Percentiles rank a stretch among this genome's conserved stretches.
Evolutionary conservation across 139 green algal species (phyloP).

Genomic region (Marvania coccoides): DNA sequence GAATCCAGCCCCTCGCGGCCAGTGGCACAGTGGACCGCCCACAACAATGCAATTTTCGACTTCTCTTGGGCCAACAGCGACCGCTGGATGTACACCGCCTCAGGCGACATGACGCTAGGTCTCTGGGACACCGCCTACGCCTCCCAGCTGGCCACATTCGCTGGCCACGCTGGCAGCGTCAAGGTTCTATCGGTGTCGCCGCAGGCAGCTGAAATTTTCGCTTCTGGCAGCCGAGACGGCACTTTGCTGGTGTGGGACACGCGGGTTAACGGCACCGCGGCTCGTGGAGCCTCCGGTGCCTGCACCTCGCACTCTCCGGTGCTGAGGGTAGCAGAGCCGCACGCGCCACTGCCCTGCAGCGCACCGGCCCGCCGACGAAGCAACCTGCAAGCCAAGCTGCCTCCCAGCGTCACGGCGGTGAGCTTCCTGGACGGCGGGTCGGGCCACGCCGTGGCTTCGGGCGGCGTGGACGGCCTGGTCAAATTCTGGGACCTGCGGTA

Average conservation of each 20-base stretch:
- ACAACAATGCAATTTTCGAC: conserved; percentile 80
- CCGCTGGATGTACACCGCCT: conserved; percentile 56
- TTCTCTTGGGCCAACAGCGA: conserved; percentile 63
- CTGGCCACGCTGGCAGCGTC: conserved; percentile 60
- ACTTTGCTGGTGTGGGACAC: conserved; percentile 66
- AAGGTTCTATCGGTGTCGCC: conserved; percentile 47
- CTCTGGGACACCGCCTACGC: conserved; percentile 58
- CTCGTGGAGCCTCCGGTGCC: not conserved
- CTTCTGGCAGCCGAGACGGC: conserved; percentile 61
- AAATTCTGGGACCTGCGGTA: conserved; percentile 65
- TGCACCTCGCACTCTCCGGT: conserved; percentile 1
- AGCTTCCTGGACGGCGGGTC: conserved; percentile 39
- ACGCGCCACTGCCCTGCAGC: too few relatives aligned
- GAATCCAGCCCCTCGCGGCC: conserved; percentile 17
- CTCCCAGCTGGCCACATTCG: conserved; percentile 24
- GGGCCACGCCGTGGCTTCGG: conserved; percentile 36
- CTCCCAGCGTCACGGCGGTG: conserved; percentile 48
- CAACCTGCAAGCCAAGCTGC: too few relatives aligned
- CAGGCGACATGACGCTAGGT: conserved; percentile 56
- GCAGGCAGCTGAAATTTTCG: conserved; percentile 46
- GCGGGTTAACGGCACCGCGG: not conserved
- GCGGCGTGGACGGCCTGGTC: conserved; percentile 52
- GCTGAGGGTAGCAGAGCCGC: too few relatives aligned
- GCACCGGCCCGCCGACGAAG: too few relatives aligned
- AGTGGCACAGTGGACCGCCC: conserved; percentile 52